Conservation (phyloP, 2,329 filamentous ascomycete genomes). For the Neoscytalidium dimidiatum region DNA sequence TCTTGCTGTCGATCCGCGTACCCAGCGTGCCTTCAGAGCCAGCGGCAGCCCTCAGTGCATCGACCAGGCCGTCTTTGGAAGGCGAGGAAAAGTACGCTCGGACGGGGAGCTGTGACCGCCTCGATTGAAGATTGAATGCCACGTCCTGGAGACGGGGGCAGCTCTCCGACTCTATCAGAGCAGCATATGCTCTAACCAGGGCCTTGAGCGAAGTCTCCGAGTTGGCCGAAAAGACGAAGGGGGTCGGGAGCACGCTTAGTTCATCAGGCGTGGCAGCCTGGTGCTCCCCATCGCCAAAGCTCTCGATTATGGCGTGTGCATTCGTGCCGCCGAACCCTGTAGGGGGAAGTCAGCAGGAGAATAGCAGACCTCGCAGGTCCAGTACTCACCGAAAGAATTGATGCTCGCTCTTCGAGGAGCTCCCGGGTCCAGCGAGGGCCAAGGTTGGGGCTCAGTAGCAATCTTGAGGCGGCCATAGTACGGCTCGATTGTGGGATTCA, state of each 20-base stretch:
- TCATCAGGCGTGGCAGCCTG: background rate
- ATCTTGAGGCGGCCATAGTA: constrained; percentile 23
- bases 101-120: constrained; percentile 19
- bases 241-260: background rate
- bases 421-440: constrained; percentile 22
- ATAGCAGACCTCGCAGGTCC: no score
- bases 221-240: constrained; percentile 21
- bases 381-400: constrained; percentile 25
- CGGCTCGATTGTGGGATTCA: constrained; percentile 33
- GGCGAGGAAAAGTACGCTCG: background rate
- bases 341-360: background rate
- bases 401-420: constrained; percentile 23
- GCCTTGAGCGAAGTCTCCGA: constrained; percentile 10
- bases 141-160: constrained; percentile 17
- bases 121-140: constrained; percentile 23
- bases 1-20: no score
- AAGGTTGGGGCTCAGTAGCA: background rate
- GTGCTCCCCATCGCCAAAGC: background rate
- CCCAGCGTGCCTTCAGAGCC: background rate
- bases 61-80: background rate
- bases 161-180: background rate
- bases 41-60: background rate
- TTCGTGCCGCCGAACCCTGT: constrained; percentile 30
- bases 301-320: constrained; percentile 29
- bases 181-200: background rate